Evolutionary conservation across 495 filamentous ascomycete species (phyloP).

Genomic region (Tuber brumale): DNA sequence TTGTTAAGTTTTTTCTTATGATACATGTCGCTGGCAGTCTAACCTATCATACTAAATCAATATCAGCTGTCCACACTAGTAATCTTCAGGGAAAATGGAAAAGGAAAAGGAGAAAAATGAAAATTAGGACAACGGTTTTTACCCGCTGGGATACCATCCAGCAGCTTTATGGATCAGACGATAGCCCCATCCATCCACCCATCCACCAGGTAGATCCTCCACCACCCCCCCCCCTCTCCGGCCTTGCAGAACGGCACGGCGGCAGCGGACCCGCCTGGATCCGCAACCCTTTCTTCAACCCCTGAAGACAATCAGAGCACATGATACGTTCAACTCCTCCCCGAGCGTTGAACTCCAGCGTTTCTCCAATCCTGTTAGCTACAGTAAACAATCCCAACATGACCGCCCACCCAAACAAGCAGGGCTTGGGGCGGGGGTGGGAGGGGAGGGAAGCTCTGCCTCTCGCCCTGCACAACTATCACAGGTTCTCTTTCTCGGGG

Average conservation of each 20-base stretch:
- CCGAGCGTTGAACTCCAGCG: not conserved
- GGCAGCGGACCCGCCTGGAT: not conserved
- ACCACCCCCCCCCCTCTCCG: not conserved
- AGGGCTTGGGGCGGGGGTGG: not conserved
- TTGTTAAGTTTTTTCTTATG: not conserved
- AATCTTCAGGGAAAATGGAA: not conserved
- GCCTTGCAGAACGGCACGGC: slow-evolving; percentile 1
- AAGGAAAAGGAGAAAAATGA: not conserved
- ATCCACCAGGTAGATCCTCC: not conserved
- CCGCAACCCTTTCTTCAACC: not conserved
- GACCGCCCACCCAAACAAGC: not conserved
- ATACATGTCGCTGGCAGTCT: not conserved
- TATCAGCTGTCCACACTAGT: not conserved
- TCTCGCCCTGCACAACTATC: not conserved
- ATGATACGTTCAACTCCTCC: not conserved
- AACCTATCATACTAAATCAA: not conserved
- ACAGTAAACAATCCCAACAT: not conserved
- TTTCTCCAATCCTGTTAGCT: not conserved
- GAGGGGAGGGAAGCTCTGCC: not conserved
- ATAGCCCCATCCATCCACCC: not conserved
- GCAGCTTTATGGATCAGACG: not conserved
- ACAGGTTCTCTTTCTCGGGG: not conserved
- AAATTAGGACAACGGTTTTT: not conserved
- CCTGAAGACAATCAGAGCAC: not conserved
- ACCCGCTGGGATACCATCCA: not conserved